Base-by-base conservation (phyloP, 1,284 basidiomycete genomes). In the Sanghuangporus weigelae region DNA sequence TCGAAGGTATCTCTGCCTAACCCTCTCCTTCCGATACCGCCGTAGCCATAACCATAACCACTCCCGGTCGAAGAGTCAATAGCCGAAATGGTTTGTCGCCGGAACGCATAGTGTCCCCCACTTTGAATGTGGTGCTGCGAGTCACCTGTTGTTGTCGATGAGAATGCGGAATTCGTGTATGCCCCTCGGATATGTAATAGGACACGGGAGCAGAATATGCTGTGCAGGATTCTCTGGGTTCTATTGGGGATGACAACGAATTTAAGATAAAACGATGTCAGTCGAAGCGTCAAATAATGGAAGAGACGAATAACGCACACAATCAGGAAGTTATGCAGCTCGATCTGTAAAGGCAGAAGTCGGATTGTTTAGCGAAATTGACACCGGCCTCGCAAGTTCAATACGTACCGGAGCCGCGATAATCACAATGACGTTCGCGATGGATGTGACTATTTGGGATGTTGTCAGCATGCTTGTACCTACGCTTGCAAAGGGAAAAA, bases 141-240 rank as follows among this genome's bases (percentile, higher is more conserved):
- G 39, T 8, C 44, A 8, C 21, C n/a, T 14, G 57, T 60, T 26
- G 48, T 57, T 6, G 56, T 35, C n/a, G 51, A 36, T 12, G 39
- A 3, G 49, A 63, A 51, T 38, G 42, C 38, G 16, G 35, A 53
- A 44, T 64, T 64, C 7, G 63, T 62, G 44, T 61, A 64, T 23
- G 63, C 63, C 8, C 63, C 63, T 12, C 63, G 63, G 55, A 64
- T 64, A 31, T 64, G 63, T 7, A 64, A 21, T 10, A 64, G 59
- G 2, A 64, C 63, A n/a, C 63, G 63, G 21, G 59, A 49, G 48
- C 63, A 64, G 59, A 64, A 59, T 10, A 64, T 62, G 55, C 63
- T 64, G 42, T 64, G 63, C 40, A 64, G 40, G 7, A 61, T 58
- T 14, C 63, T 59, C 44, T 64, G 63, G 10, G 55, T 51, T 35